phyloP scores from a whole-genome alignment of 306 rosid species.

The peach (Prunus persica) region DNA sequence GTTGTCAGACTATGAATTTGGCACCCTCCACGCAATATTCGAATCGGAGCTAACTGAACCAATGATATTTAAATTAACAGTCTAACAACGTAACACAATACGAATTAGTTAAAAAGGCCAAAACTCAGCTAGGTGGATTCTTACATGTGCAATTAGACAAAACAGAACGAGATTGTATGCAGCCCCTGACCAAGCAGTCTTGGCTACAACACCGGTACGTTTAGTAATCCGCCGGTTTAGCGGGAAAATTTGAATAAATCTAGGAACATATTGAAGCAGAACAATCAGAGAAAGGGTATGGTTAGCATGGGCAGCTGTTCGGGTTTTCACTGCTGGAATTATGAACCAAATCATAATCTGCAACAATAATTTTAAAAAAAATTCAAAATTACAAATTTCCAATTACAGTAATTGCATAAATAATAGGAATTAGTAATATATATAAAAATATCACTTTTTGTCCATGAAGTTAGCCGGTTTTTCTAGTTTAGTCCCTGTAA shows the following conservation, averaged over 20 bases:
- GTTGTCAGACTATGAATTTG: neutral
- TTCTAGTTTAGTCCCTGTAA: no score
- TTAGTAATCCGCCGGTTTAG: slow-evolving; percentile 62
- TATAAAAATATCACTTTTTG: no score
- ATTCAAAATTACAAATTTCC: no score
- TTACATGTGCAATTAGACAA: slow-evolving; percentile 75
- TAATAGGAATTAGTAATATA: no score
- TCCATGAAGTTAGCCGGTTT: no score
- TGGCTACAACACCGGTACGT: slow-evolving; percentile 71
- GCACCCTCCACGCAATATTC: neutral
- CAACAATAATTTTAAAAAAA: neutral
- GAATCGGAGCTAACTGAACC: neutral
- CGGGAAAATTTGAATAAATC: slow-evolving; percentile 71
- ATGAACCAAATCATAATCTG: slow-evolving; percentile 82
- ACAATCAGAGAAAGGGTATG: slow-evolving; percentile 80
- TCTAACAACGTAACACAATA: neutral
- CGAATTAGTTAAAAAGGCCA: no score
- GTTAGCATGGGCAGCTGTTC: slow-evolving; percentile 61
- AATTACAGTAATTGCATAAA: no score
- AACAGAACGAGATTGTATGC: slow-evolving; percentile 75
- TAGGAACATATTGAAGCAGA: slow-evolving; percentile 71
- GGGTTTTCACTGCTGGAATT: slow-evolving; percentile 52
- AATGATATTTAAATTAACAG: neutral
- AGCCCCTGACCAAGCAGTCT: slow-evolving; percentile 82
- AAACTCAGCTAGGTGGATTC: neutral